Evolutionary conservation across 805 yeast genomes (phyloP).

Genomic region (Novakomyces olei): DNA sequence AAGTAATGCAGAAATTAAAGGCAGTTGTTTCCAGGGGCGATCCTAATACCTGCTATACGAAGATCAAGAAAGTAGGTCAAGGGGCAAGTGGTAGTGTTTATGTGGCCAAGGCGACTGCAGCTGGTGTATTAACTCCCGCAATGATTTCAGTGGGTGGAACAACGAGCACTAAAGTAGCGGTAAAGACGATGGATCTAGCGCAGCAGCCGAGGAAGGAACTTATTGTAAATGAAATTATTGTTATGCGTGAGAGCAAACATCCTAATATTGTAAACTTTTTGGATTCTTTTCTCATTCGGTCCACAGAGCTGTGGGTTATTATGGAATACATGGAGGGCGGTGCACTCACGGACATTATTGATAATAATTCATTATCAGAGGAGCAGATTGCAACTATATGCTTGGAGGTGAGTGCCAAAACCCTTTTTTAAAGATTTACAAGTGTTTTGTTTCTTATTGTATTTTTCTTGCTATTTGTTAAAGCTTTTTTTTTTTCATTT

Average conservation of each 20-base stretch:
- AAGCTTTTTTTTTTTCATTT: no score
- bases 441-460: no score
- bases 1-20: slow-evolving; percentile 44
- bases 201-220: slow-evolving; percentile 90
- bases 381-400: slow-evolving; percentile 91
- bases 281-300: slow-evolving; percentile 56
- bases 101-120: slow-evolving; percentile 16
- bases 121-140: no score
- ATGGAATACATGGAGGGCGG: slow-evolving; percentile 99
- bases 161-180: no score
- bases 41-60: slow-evolving; percentile 47
- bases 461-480: no score
- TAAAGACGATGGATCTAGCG: slow-evolving; percentile 86
- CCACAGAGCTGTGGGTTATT: slow-evolving; percentile 71
- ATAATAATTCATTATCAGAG: slow-evolving; percentile 73
- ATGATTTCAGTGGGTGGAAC: no score
- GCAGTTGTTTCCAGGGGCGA: slow-evolving; percentile 70
- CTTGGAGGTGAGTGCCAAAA: no score
- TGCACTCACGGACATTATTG: slow-evolving; percentile 81
- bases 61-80: slow-evolving; percentile 45
- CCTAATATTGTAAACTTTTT: slow-evolving; percentile 84
- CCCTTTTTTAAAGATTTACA: no score
- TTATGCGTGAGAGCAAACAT: slow-evolving; percentile 82
- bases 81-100: slow-evolving; percentile 97
- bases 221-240: slow-evolving; percentile 83